A percentile compares a stretch with the other conserved stretches of the same genome.
Conservation (phyloP, 2,329 filamentous ascomycete genomes). For the Beauveria brongniartii region DNA sequence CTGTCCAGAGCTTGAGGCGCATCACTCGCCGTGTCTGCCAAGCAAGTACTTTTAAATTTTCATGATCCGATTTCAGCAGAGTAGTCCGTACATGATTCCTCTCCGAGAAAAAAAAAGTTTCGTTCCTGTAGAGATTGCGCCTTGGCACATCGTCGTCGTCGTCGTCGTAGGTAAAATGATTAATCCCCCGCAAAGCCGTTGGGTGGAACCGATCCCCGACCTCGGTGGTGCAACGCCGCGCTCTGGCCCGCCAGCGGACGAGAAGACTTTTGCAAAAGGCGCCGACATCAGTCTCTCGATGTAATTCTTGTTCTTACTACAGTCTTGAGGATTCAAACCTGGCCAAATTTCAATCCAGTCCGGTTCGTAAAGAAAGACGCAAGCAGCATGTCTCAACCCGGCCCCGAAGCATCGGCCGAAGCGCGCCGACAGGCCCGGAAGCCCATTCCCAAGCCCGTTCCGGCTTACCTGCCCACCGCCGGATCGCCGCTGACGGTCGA, state of each 20-base stretch:
- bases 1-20: background rate
- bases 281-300: background rate
- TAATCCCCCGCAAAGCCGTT: background rate
- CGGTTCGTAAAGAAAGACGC: background rate
- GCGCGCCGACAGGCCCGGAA: constrained; percentile 34
- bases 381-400: constrained; percentile 5
- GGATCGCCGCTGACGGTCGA: constrained; percentile 38
- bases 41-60: background rate
- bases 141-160: background rate
- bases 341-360: background rate
- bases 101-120: background rate
- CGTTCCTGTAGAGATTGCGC: background rate
- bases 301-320: background rate
- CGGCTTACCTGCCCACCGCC: constrained; percentile 38
- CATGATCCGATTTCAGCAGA: too few species aligned
- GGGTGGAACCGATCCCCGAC: constrained; percentile 7
- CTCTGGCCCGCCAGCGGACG: background rate
- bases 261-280: background rate
- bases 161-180: background rate
- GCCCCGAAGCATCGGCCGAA: constrained; percentile 17
- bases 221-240: constrained; percentile 6
- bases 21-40: background rate
- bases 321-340: background rate
- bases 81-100: too few species aligned
- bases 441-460: constrained; percentile 38